These are phyloP conservation scores for Conticribra weissflogii DNA, from an alignment of 108 stramenopile genomes.

Conservation along the genomic window DNA sequence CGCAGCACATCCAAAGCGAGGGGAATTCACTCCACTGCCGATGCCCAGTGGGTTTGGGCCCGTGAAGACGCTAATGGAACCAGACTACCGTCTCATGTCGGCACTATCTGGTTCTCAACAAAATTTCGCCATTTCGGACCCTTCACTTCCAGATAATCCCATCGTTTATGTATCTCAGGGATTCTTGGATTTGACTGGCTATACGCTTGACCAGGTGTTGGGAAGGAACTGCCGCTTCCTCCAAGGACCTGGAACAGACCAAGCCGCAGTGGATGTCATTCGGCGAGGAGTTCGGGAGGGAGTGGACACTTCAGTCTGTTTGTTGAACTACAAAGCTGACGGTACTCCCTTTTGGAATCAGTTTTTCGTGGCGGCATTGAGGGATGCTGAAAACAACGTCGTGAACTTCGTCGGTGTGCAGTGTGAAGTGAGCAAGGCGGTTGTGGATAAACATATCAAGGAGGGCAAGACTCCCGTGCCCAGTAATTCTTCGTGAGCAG, in stretches of 20 bases:
- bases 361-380: slow-evolving; percentile 94
- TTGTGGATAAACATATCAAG: slow-evolving; percentile 85
- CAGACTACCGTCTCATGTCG: slow-evolving; percentile 86
- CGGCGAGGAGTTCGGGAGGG: slow-evolving; percentile 85
- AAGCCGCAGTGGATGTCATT: slow-evolving; percentile 84
- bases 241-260: slow-evolving; percentile 96
- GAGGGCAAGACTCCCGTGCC: slow-evolving; percentile 57
- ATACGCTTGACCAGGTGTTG: slow-evolving; percentile 91
- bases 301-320: slow-evolving; percentile 84
- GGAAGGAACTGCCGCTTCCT: slow-evolving; percentile 98
- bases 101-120: slow-evolving; percentile 90
- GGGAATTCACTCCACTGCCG: slow-evolving; percentile 81
- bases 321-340: slow-evolving; percentile 94
- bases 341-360: slow-evolving; percentile 98
- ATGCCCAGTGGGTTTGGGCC: slow-evolving; percentile 92
- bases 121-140: slow-evolving; percentile 98
- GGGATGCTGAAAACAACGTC: slow-evolving; percentile 93
- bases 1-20: slow-evolving; percentile 50
- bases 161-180: slow-evolving; percentile 94
- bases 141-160: slow-evolving; percentile 95
- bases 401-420: slow-evolving; percentile 98
- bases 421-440: slow-evolving; percentile 91
- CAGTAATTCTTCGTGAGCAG: background rate
- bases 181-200: slow-evolving; percentile 95
- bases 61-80: slow-evolving; percentile 92